Evolutionary conservation across 2,329 filamentous ascomycete species (phyloP), one percentile per base, ranked within the genome.

Genomic region (Zymoseptoria passerinii): DNA sequence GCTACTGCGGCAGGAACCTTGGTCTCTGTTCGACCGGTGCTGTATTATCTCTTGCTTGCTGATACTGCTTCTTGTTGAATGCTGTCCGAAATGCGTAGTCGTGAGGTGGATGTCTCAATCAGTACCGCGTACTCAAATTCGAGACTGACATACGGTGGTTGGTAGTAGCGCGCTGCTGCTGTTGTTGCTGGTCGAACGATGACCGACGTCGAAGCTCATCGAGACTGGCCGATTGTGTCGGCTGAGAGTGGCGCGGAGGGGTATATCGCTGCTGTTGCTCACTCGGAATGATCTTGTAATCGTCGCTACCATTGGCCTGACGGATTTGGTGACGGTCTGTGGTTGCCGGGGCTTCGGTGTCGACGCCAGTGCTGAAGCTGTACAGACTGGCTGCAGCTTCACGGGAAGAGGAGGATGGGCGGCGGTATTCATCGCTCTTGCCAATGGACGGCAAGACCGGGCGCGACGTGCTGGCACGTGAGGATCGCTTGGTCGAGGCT

Each of bases 321-420:
- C 40, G 51, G 18, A 40, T 54, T 44, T 55, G 54, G 28, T 59
- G 59, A 8, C 56, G 58, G 50, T 64, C 57, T 35, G 59, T 56
- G n/a, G 60, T 23, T 29, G 27, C 29, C 40, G 61, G 58, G 20
- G 54, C 55, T 8, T 60, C 57, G 20, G 55, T 55, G 48, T 65
- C 60, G 29, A 59, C 51, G 40, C 67, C 67, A 16, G 63, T 59
- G 58, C 66, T 68, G 61, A 65, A 70, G 60, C 65, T 68, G 59
- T 70, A 69, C 1, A 70, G 63, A 27, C 66, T 70, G 9, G 66
- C 62, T 8, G 59, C 48, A 28, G 58, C 55, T 27, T 59, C 53
- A 35, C 60, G 61, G 20, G 59, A 63, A 23, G 63, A 59, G 23
- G 63, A 59, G 9, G 59, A 62, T 50, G 61, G 54, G n/a, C 58